Evolutionary conservation across 1,284 basidiomycete species (phyloP).

Genomic region (Naganishia sp.): DNA sequence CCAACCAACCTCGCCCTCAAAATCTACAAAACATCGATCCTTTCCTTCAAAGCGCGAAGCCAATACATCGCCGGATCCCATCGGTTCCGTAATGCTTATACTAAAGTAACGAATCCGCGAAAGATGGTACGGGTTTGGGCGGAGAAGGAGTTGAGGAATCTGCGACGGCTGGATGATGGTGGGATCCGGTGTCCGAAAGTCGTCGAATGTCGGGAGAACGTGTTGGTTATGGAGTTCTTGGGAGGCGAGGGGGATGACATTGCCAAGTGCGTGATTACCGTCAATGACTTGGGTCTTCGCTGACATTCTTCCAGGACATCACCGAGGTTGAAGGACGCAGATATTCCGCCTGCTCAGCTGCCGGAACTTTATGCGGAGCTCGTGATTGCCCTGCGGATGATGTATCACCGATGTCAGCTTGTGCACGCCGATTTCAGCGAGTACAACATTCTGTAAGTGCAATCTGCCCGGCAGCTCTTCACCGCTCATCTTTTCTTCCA

Average conservation of each 20-base stretch:
- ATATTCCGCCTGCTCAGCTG: constrained; percentile 53
- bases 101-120: constrained; percentile 80
- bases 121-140: constrained; percentile 99
- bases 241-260: constrained; percentile 55
- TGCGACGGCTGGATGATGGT: constrained; percentile 77
- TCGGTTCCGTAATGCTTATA: constrained; percentile 90
- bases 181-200: constrained; percentile 85
- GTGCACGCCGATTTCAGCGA: constrained; percentile 98
- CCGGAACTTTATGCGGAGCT: constrained; percentile 76
- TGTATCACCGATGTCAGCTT: constrained; percentile 88
- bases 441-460: constrained; percentile 90
- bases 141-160: constrained; percentile 97
- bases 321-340: constrained; percentile 85
- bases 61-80: constrained; percentile 89
- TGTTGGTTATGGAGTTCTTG: constrained; percentile 93
- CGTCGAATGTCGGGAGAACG: constrained; percentile 92
- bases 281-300: constrained; percentile 1
- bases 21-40: constrained; percentile 98
- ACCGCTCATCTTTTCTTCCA: constrained; percentile 34
- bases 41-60: constrained; percentile 95
- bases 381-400: constrained; percentile 73
- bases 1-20: constrained; percentile 78
- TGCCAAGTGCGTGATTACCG: constrained; percentile 30
- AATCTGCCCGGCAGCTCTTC: not conserved
- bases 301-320: constrained; percentile 65